These are phyloP conservation scores for Coemansia sp. DNA, from an alignment of 192 early-diverging fungal genomes.

Conservation along the genomic window DNA sequence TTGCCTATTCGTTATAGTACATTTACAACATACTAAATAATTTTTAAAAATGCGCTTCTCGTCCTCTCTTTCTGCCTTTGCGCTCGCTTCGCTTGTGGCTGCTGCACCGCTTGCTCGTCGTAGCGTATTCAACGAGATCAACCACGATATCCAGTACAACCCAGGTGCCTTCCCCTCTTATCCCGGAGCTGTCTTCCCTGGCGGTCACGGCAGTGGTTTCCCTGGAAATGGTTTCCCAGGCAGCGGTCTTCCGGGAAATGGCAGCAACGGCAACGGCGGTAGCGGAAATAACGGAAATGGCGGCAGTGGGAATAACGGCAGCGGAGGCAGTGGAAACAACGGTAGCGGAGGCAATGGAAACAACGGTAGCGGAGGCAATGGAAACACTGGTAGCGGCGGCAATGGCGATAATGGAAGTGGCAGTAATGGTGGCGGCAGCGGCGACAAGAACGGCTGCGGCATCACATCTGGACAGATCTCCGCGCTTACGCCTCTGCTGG, in stretches of 20 bases:
- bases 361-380: conserved; percentile 2
- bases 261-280: conserved; percentile 1
- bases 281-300: neutral
- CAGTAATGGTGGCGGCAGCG: conserved; percentile 5
- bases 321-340: neutral
- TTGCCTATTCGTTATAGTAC: neutral
- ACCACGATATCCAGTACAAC: neutral
- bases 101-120: conserved; percentile 18
- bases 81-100: conserved; percentile 21
- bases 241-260: conserved; percentile 2
- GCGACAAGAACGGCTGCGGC: conserved; percentile 33
- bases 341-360: neutral
- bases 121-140: conserved; percentile 7
- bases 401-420: neutral
- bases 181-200: conserved; percentile 9
- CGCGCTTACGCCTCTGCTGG: conserved; percentile 45
- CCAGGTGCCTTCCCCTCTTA: neutral
- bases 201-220: neutral
- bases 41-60: conserved; percentile 36
- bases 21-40: neutral
- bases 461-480: conserved; percentile 44
- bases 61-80: conserved; percentile 18
- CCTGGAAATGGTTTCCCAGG: neutral
- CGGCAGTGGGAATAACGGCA: neutral
- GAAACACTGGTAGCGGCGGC: neutral